Base-by-base conservation (phyloP, 78 protist species). In the Protostelium mycophagum region DNA sequence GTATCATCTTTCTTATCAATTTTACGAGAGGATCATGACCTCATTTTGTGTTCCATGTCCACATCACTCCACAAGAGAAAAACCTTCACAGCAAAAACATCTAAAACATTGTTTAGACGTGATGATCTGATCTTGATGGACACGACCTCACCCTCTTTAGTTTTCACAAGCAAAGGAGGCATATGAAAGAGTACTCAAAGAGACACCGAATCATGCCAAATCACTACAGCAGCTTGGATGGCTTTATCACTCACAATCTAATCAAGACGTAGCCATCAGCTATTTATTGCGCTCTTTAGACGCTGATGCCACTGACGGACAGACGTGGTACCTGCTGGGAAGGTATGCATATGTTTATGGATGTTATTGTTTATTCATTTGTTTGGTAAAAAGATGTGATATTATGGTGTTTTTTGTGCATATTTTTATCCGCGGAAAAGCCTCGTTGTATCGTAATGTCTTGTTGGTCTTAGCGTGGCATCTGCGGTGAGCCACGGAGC, bases 281-380 rank as follows among this genome's bases (percentile, higher is more conserved):
- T 92, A 88, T 34, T 38, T 95, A 31, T 36, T 36, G 63, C 38
- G 84, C 37, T 96, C 97, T 0, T 84, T 94, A 39, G 97, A 94
- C 28, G 89, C 93, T 0, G 98, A 95, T 88, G 85, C 88, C n/a
- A 63, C 89, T 0, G 98, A 93, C 37, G 97, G 92, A 28, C 97
- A 96, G 89, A 89, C 96, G 36, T 96, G 96, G 96, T 96, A 96
- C 83, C 28, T 95, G 34, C 89, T 96, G 28, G 98, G 98, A 9
- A 51, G 73, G 73, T 35, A 63, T 1, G 23, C n/a, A n/a, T n/a
- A n/a, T n/a, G n/a, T n/a, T n/a, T n/a, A n/a, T n/a, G n/a, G n/a
- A n/a, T n/a, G n/a, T n/a, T n/a, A n/a, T n/a, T n/a, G n/a, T n/a
- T n/a, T n/a, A n/a, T n/a, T n/a, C n/a, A n/a, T n/a, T n/a, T n/a